Evolutionary conservation across 1,284 basidiomycete species (phyloP).

Genomic region (Ustilago curta): DNA sequence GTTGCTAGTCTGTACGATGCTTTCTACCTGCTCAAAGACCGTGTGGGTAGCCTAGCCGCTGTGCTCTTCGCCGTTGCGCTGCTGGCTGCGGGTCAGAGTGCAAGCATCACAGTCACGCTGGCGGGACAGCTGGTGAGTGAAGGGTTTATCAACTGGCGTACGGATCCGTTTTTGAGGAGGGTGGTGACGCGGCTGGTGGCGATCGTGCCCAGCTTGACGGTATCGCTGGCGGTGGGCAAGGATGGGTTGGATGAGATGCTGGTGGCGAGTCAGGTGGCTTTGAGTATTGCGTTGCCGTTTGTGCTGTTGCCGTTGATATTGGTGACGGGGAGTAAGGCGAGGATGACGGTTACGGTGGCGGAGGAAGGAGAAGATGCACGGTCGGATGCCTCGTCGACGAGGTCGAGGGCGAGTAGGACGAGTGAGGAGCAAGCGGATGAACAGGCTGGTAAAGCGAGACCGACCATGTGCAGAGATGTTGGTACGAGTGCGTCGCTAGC

Average conservation of each 20-base stretch:
- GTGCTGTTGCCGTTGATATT: conserved; percentile 62
- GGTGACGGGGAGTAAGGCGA: conserved; percentile 53
- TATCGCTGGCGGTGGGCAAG: conserved; percentile 81
- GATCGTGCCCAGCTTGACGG: conserved; percentile 85
- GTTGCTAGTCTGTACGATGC: conserved; percentile 64
- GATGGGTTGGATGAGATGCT: conserved; percentile 83
- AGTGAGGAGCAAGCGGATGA: conserved; percentile 1
- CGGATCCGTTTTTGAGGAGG: conserved; percentile 83
- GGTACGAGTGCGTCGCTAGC: conserved; percentile 16
- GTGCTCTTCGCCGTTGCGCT: conserved; percentile 66
- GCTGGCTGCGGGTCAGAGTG: conserved; percentile 84
- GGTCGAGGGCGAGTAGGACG: conserved; percentile 8
- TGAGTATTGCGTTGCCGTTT: conserved; percentile 87
- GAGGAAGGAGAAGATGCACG: background rate
- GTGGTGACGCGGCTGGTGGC: conserved; percentile 85
- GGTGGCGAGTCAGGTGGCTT: conserved; percentile 86
- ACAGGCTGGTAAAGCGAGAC: background rate
- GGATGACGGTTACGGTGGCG: conserved; percentile 46
- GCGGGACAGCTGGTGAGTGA: conserved; percentile 92
- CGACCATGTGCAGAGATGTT: background rate
- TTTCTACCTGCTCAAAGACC: conserved; percentile 55
- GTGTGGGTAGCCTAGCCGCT: conserved; percentile 52
- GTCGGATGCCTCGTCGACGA: conserved; percentile 12
- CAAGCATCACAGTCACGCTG: conserved; percentile 90
- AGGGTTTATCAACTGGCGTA: conserved; percentile 90